Evolutionary conservation across 2,329 filamentous ascomycete genomes (phyloP), one percentile per base, ranked within the genome.

Genomic region (Alternaria triticimaculans): DNA sequence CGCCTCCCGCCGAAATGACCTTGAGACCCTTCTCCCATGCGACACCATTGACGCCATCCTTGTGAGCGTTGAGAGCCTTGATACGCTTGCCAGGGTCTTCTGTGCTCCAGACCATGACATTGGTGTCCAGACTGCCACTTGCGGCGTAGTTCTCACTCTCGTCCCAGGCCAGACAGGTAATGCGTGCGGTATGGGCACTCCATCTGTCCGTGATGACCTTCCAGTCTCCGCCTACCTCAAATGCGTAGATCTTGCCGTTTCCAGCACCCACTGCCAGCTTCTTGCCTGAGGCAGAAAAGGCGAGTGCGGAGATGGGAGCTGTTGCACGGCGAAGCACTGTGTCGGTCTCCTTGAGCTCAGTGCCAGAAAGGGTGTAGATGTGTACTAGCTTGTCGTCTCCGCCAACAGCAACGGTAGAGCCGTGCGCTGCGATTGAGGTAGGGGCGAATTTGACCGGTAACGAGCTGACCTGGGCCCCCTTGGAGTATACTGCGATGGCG

Each of bases 11-110:
- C 71, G 91, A 96, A 10, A 92, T 89, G 54, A 98, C 85, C 81
- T 87, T 92, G 7, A 67, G 70, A 80, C 62, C 85, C 61, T 71
- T 70, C 84, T 92, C 85, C 94, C 95, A 99, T 12, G 87, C 87
- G 15, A 98, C 91, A 15, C 92, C 95, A 70, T 91, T 93, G 18
- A 98, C 94, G 10, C 96, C 96, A 76, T 98, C 96, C 82, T 97
- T 97, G 83, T 99, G 96, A 54, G 95, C 94, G 76, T 97, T 97
- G 21, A 89, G 82, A 14, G 89, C 90, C 83, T 96, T 95, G 70
- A 96, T 87, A 70, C 95, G 87, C 80, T 92, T 92, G 3, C 93
- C 94, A 1, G 95, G 95, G 77, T 93, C 92, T 46, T 84, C 83
- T 60, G 97, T 81, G 78, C 93, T 97, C 93, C 96, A 99, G 28